Evolutionary conservation across 202 grass and related monocot genomes (phyloP).

Genomic region (Setaria viridis): DNA sequence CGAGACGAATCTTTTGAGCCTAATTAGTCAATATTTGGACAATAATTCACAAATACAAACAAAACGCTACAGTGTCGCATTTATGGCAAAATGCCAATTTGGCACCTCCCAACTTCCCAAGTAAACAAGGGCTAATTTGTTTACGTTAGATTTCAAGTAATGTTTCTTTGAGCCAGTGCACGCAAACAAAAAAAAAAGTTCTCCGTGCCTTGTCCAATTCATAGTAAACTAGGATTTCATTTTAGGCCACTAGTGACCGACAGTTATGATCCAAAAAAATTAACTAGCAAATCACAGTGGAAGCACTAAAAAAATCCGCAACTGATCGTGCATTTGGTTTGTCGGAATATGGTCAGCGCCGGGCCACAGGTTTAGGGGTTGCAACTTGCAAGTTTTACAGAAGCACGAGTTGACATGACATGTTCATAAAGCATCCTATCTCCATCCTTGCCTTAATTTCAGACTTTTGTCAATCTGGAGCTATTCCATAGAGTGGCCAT

Average conservation of each 20-base stretch:
- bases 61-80: no score
- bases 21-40: no score
- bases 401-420: background rate
- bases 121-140: no score
- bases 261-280: background rate
- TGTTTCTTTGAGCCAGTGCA: background rate
- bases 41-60: no score
- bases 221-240: background rate
- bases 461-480: background rate
- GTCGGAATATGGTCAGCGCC: background rate
- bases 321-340: background rate
- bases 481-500: background rate
- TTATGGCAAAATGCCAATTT: no score
- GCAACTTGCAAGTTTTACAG: background rate
- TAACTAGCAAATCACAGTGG: background rate
- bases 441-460: background rate
- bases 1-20: no score
- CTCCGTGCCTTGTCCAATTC: background rate
- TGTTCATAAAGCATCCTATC: background rate
- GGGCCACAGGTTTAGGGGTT: background rate
- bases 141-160: background rate
- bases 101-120: no score
- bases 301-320: background rate
- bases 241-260: background rate
- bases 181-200: background rate